A percentile compares a stretch with the other conserved stretches of the same genome.
Conservation (phyloP, 2,329 filamentous ascomycete genomes). For the Aspergillus clavatus region DNA sequence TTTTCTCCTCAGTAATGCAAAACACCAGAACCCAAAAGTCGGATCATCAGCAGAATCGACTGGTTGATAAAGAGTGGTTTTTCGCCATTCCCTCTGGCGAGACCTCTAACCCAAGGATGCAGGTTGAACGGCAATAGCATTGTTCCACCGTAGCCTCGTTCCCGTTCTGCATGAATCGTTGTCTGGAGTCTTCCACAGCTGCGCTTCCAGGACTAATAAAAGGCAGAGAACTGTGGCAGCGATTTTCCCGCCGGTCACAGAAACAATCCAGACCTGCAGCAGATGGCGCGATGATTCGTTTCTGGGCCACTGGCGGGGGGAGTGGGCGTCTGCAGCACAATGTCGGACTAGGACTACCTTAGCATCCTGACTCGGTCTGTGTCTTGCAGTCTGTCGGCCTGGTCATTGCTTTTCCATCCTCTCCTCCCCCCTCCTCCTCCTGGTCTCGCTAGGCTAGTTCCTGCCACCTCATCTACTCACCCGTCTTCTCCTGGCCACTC, state of each 20-base stretch:
- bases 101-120: not conserved
- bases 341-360: not conserved
- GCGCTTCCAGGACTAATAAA: conserved; percentile 1
- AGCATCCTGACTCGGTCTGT: not conserved
- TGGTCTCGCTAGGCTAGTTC: conserved; percentile 10
- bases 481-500: conserved; percentile 19
- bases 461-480: conserved; percentile 12
- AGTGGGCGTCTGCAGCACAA: not conserved
- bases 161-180: conserved; percentile 8
- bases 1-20: too few species aligned
- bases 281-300: conserved; percentile 15
- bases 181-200: not conserved
- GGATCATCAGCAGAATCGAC: not conserved
- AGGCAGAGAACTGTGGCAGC: not conserved
- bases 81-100: not conserved
- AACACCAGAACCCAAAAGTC: not conserved
- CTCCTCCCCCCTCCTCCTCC: conserved; percentile 1
- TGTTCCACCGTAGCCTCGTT: conserved; percentile 2
- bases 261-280: not conserved
- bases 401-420: conserved; percentile 1
- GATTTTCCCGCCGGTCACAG: not conserved
- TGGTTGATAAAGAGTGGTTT: not conserved
- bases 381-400: not conserved
- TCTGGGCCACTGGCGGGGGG: conserved; percentile 17
- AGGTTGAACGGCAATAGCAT: not conserved